Evolutionary conservation across 352 stramenopile genomes (phyloP), one percentile per base, ranked within the genome.

Genomic region (Phytophthora fragariae): DNA sequence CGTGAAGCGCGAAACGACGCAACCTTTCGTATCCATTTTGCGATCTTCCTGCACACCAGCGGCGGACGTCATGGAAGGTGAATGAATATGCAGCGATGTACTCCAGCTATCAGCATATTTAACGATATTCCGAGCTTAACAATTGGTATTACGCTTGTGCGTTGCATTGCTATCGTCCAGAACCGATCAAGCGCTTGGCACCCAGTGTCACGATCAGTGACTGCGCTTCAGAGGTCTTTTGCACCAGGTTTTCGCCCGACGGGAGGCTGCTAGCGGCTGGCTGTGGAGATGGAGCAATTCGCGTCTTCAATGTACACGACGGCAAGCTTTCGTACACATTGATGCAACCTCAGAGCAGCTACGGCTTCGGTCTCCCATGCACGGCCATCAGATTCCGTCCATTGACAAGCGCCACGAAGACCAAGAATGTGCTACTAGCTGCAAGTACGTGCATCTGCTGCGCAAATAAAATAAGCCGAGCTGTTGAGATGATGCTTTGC

Each of bases 191-290:
- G 72, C 80, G 88, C 9, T 62, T 94, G 57, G 86, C 88, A 17
- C 88, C 88, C 12, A 94, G 85, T 57, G 84, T 95, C 70, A 95
- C 88, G 10, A 95, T 95, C 78, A 95, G 88, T 62, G 91, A 97
- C 67, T 95, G 90, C 65, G 77, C 91, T 3, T 93, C 88, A 11
- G 90, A 98, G 68, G 91, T 98, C 44, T 97, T 98, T 72, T 95
- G 88, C 66, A 93, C 90, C 35, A 78, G 85, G 31, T 97, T 97
- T 75, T 96, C 88, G 8, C 87, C 87, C 1, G 92, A 97, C 55
- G 89, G 91, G 44, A 91, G 86, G 57, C 82, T 97, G 14, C 68
- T 98, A 2, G 92, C 92, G 2, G 88, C 91, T 12, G 91, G 89
- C 7, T 97, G 91, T 55, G 88, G 91, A 35, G 92, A 97, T 57